Percentiles rank a stretch among this genome's conserved stretches.
These are phyloP conservation scores for Fonsecaea pedrosoi DNA, from an alignment of 2,329 filamentous ascomycete genomes.

Conservation along the genomic window DNA sequence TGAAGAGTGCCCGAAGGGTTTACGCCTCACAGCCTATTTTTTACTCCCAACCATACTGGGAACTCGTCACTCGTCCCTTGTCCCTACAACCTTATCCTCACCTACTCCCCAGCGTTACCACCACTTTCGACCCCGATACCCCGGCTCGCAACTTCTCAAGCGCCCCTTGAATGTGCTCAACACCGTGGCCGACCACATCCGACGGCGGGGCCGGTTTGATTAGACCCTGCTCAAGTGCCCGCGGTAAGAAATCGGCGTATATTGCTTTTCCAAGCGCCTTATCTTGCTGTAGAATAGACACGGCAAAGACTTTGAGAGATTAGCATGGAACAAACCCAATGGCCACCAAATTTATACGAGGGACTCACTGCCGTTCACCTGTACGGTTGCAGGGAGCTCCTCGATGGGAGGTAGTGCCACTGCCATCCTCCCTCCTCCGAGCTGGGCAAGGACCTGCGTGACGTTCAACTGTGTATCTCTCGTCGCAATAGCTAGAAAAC, in stretches of 20 bases:
- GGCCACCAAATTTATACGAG: background rate
- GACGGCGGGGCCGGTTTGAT: constrained; percentile 46
- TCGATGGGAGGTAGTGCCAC: constrained; percentile 23
- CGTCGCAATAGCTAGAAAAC: constrained; percentile 24
- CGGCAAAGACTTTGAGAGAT: constrained; percentile 27
- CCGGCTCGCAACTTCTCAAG: constrained; percentile 48
- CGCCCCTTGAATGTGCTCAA: constrained; percentile 47
- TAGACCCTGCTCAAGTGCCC: constrained; percentile 42
- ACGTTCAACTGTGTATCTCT: constrained; percentile 31
- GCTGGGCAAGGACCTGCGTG: constrained; percentile 33
- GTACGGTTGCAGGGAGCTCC: constrained; percentile 30
- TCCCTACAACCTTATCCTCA: background rate
- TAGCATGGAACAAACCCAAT: background rate
- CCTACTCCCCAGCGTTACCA: constrained; percentile 41
- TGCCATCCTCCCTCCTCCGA: constrained; percentile 36
- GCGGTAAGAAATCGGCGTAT: constrained; percentile 45
- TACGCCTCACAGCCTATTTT: too few species aligned
- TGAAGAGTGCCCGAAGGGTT: too few species aligned
- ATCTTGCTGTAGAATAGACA: constrained; percentile 26
- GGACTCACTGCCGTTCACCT: constrained; percentile 27
- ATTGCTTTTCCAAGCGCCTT: constrained; percentile 43
- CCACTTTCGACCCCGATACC: constrained; percentile 51
- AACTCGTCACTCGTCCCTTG: background rate
- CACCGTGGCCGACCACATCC: constrained; percentile 48
- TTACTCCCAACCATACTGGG: too few species aligned